Evolutionary conservation across 1,139 yeast genomes (phyloP), one percentile per base, ranked within the genome.

Genomic region (Geotrichum candidum): DNA sequence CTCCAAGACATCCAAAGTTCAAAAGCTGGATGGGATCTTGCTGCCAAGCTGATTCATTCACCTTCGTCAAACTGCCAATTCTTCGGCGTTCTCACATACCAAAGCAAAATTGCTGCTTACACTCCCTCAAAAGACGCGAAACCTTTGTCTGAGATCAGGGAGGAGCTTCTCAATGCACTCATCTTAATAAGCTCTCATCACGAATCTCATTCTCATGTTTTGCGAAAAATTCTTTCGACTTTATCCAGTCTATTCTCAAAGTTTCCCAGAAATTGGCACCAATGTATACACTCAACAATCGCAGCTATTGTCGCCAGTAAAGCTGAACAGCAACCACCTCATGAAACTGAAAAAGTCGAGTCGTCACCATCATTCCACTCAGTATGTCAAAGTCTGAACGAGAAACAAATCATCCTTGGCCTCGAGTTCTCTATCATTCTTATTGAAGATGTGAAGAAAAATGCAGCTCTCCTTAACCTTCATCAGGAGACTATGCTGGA

Each of bases 41-140:
- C 85, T 0, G 68, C 72, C 31, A 63, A 70, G 52, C 74, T 85
- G 53, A 74, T 84, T 60, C 69, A 71, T 41, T 64, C 72, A 31
- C 54, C 63, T n/a, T 70, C 75, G 2, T 75, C 82, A 3, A 73
- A 74, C 51, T 82, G 86, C 65, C 81, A 80, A 66, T 85, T 83
- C 68, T 83, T 85, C 66, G 89, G 89, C 0, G 89, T 88, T 0
- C 73, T 84, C 62, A 84, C 89, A 0, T 80, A 78, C 57, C 77
- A 84, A 0, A 80, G 82, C 54, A 79, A 84, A 59, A 75, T 82
- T 61, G 79, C 77, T 53, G 67, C 68, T 48, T 18, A 55, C 57
- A 23, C 64, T 50, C 33, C 62, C 31, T 15, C 65, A 51, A n/a
- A 57, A 29, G 3, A 52, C 46, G 2, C 59, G 35, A 7, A 53